phyloP scores from a whole-genome alignment of 108 stramenopile genomes.

The Pseudonitzschia pungens region DNA sequence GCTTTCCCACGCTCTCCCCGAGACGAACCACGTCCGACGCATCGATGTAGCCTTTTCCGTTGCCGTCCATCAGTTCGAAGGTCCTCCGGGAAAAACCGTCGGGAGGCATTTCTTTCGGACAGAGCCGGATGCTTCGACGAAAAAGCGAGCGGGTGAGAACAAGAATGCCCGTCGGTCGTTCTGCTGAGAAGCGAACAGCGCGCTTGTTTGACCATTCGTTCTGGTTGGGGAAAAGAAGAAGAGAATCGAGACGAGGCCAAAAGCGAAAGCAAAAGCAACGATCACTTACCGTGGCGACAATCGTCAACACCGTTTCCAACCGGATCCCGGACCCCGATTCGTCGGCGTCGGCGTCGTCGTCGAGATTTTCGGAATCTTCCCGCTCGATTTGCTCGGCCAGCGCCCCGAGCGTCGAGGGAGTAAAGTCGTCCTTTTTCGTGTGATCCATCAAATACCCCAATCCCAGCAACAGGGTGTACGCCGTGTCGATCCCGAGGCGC shows the following conservation, averaged over 20 bases:
- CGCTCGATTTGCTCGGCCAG: neutral
- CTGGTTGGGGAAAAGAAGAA: neutral
- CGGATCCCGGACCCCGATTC: neutral
- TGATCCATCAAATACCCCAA: constrained; percentile 25
- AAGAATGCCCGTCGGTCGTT: neutral
- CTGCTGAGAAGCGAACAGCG: neutral
- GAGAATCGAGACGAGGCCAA: neutral
- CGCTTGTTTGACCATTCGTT: neutral
- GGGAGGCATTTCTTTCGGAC: neutral
- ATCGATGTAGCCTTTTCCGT: constrained; percentile 5
- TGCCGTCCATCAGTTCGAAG: constrained; percentile 4
- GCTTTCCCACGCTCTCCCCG: neutral
- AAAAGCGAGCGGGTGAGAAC: neutral
- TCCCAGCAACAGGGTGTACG: constrained; percentile 34
- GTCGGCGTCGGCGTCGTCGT: constrained; percentile 5
- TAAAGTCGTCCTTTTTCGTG: neutral
- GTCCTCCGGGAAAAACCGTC: neutral
- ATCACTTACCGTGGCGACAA: constrained; percentile 8
- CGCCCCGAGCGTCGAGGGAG: neutral
- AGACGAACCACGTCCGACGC: constrained; percentile 3
- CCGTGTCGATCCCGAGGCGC: constrained; percentile 14
- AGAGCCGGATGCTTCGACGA: neutral
- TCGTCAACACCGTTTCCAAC: neutral
- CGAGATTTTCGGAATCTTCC: neutral
- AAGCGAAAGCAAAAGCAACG: neutral